A percentile compares a stretch with the other conserved stretches of the same genome.
These are phyloP conservation scores for Lolium multiflorum DNA, from an alignment of 176 grass and related monocot genomes.

Conservation along the genomic window DNA sequence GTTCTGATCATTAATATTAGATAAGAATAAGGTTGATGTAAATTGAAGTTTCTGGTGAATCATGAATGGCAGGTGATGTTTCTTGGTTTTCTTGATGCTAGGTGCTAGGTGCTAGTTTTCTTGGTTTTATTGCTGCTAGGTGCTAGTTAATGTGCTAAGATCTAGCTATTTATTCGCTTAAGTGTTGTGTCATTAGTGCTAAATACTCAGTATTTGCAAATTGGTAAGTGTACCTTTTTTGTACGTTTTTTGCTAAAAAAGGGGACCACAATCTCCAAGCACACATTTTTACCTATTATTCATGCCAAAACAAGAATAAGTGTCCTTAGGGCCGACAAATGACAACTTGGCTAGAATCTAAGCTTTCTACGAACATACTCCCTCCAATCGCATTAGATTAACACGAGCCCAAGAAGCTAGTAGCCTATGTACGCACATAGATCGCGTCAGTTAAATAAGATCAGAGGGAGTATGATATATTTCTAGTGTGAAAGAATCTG, in stretches of 20 bases:
- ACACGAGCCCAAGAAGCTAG: no score
- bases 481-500: neutral
- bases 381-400: no score
- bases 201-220: neutral
- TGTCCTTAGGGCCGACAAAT: neutral
- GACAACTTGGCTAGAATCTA: neutral
- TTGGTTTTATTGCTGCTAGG: no score
- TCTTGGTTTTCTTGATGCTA: neutral
- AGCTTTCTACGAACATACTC: neutral
- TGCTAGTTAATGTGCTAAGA: no score
- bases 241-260: no score
- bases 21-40: neutral
- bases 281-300: neutral
- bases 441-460: no score
- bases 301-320: neutral
- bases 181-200: neutral
- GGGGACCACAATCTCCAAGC: neutral
- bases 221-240: no score
- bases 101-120: no score
- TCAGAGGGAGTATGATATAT: neutral
- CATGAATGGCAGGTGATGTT: neutral
- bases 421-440: no score
- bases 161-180: neutral
- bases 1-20: neutral
- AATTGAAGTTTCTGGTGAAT: constrained; percentile 11